Evolutionary conservation across 2,329 filamentous ascomycete genomes (phyloP).

Genomic region (Aulographum hederae): DNA sequence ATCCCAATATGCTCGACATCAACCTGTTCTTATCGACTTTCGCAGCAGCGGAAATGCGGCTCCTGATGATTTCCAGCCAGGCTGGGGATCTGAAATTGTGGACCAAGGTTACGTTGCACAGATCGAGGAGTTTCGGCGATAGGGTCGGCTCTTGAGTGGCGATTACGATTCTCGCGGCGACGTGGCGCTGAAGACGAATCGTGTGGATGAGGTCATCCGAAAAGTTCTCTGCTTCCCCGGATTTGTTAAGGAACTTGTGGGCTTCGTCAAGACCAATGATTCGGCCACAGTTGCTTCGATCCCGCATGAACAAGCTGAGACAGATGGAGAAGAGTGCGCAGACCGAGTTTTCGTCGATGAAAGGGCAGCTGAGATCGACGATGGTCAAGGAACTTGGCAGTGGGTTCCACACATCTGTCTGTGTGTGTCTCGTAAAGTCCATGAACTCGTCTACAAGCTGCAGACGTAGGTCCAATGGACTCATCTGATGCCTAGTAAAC

Average conservation of each 20-base stretch:
- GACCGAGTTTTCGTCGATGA: slow-evolving; percentile 45
- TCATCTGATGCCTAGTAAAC: slow-evolving; percentile 30
- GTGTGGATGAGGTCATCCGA: slow-evolving; percentile 43
- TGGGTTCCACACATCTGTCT: slow-evolving; percentile 8
- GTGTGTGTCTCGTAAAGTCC: slow-evolving; percentile 4
- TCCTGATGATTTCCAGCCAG: slow-evolving; percentile 34
- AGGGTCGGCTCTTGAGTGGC: slow-evolving; percentile 65
- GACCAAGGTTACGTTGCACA: slow-evolving; percentile 54
- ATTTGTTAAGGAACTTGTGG: slow-evolving; percentile 33
- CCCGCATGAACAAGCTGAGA: slow-evolving; percentile 44
- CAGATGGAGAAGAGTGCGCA: slow-evolving; percentile 59
- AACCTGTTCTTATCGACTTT: slow-evolving; percentile 2
- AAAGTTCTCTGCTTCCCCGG: slow-evolving; percentile 35
- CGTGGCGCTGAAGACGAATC: slow-evolving; percentile 54
- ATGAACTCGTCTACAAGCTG: slow-evolving; percentile 48
- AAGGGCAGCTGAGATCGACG: slow-evolving; percentile 56
- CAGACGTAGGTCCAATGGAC: slow-evolving; percentile 40
- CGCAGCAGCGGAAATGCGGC: slow-evolving; percentile 28
- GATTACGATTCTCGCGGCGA: slow-evolving; percentile 47
- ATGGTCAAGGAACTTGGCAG: slow-evolving; percentile 39
- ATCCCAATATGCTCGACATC: slow-evolving; percentile 12
- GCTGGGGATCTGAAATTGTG: slow-evolving; percentile 52
- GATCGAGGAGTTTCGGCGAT: slow-evolving; percentile 46
- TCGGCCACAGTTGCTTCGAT: slow-evolving; percentile 26
- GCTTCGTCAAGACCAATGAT: slow-evolving; percentile 60